Conservation (phyloP, 78 protist genomes). For the Emiliania huxleyi region DNA sequence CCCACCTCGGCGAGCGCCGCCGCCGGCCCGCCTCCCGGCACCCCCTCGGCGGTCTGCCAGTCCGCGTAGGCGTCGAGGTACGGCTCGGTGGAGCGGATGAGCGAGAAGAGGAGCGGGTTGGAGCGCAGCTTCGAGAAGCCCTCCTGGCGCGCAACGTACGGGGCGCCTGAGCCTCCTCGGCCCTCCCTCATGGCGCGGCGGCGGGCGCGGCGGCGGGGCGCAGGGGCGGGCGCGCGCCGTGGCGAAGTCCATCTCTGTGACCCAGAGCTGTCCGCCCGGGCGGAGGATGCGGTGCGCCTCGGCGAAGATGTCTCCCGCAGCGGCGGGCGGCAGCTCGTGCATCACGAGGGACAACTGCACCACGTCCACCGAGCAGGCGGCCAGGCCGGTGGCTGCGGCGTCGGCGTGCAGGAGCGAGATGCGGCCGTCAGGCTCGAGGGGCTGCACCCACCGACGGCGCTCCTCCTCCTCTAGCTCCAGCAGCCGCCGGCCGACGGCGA, state of each 20-base stretch:
- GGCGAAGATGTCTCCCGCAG: too few species aligned
- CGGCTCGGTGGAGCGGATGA: conserved; percentile 18
- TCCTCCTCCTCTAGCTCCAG: not conserved
- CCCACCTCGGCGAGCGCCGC: not conserved
- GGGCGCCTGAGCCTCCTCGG: too few species aligned
- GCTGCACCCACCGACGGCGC: not conserved
- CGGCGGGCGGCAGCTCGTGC: conserved; percentile 14
- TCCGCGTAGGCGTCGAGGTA: not conserved
- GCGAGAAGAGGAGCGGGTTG: not conserved
- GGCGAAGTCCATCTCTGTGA: conserved; percentile 1
- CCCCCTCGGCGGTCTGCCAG: not conserved
- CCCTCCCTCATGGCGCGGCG: too few species aligned
- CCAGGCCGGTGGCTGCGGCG: not conserved
- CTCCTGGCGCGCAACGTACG: too few species aligned
- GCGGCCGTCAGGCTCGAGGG: not conserved
- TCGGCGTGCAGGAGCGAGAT: not conserved
- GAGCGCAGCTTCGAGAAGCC: not conserved
- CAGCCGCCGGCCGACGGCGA: conserved; percentile 3
- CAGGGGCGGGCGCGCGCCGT: too few species aligned
- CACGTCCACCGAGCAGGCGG: not conserved
- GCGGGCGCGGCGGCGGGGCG: too few species aligned
- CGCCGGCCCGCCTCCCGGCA: not conserved
- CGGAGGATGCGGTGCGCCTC: conserved; percentile 3
- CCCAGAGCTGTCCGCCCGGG: conserved; percentile 27
- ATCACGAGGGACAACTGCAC: not conserved